Evolutionary conservation across 108 stramenopile genomes (phyloP).

Genomic region (Cyclotella distinguenda): DNA sequence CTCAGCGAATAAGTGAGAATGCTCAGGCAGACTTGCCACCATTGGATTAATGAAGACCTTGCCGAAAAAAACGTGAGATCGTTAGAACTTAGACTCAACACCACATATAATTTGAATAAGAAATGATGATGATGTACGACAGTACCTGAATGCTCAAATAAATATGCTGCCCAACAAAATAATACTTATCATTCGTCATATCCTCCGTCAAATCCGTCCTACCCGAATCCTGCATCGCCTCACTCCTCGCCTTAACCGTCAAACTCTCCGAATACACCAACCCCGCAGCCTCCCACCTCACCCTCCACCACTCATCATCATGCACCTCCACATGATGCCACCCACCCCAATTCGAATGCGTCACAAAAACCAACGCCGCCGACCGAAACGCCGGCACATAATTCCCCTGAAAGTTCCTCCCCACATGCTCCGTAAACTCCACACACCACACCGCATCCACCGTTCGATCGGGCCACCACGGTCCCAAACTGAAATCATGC

Average conservation of each 20-base stretch:
- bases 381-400: constrained; percentile 75
- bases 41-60: constrained; percentile 58
- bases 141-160: constrained; percentile 32
- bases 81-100: background rate
- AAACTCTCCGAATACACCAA: constrained; percentile 52
- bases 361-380: constrained; percentile 81
- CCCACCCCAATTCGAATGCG: constrained; percentile 62
- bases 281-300: constrained; percentile 59
- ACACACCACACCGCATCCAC: constrained; percentile 84
- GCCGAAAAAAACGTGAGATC: background rate
- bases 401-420: constrained; percentile 72
- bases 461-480: constrained; percentile 83
- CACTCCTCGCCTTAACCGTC: constrained; percentile 32
- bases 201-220: constrained; percentile 16
- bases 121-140: background rate
- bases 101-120: background rate
- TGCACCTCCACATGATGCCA: constrained; percentile 73
- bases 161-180: constrained; percentile 54
- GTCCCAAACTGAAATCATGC: constrained; percentile 76
- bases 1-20: constrained; percentile 64
- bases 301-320: constrained; percentile 71
- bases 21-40: constrained; percentile 57
- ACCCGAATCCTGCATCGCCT: constrained; percentile 38
- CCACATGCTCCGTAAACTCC: constrained; percentile 70
- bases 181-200: constrained; percentile 5